A percentile compares a stretch with the other conserved stretches of the same genome.
phyloP scores from a whole-genome alignment of 805 yeast genomes.

The Candida sphagnicola region DNA sequence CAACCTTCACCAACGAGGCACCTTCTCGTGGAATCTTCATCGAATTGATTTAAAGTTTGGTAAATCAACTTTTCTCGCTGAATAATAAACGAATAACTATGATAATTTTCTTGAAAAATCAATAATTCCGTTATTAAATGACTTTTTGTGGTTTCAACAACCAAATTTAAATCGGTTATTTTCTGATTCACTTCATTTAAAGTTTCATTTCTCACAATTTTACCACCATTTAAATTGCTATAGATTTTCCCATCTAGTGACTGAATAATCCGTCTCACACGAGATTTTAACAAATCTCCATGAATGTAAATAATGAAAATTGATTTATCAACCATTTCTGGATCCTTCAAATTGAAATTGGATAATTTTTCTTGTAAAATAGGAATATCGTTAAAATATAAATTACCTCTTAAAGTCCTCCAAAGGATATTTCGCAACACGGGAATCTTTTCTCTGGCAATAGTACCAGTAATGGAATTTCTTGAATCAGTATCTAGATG shows the following conservation, averaged over 20 bases:
- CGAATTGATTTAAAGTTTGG: constrained; percentile 59
- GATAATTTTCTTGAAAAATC: constrained; percentile 30
- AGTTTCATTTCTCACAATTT: constrained; percentile 19
- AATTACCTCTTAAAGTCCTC: constrained; percentile 42
- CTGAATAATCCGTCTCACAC: constrained; percentile 32
- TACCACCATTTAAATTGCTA: constrained; percentile 33
- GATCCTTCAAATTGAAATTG: constrained; percentile 7
- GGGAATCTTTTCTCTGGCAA: constrained; percentile 32
- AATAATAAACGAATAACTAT: constrained; percentile 30
- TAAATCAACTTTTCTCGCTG: constrained; percentile 57
- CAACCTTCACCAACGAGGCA: constrained; percentile 72
- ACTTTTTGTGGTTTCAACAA: constrained; percentile 29
- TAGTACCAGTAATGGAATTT: constrained; percentile 33
- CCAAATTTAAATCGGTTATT: constrained; percentile 27
- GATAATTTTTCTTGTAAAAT: constrained; percentile 20
- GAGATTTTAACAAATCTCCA: constrained; percentile 32
- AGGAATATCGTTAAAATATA: constrained; percentile 37
- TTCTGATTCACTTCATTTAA: constrained; percentile 28
- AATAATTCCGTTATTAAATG: constrained; percentile 37
- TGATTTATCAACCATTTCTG: constrained; percentile 24
- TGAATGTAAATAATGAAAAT: constrained; percentile 38
- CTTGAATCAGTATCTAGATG: constrained; percentile 21
- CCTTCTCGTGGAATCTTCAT: constrained; percentile 62
- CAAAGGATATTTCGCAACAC: constrained; percentile 37
- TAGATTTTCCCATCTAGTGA: constrained; percentile 37